Evolutionary conservation across 345 rosid genomes (phyloP).

Genomic region (Trapa incisa): DNA sequence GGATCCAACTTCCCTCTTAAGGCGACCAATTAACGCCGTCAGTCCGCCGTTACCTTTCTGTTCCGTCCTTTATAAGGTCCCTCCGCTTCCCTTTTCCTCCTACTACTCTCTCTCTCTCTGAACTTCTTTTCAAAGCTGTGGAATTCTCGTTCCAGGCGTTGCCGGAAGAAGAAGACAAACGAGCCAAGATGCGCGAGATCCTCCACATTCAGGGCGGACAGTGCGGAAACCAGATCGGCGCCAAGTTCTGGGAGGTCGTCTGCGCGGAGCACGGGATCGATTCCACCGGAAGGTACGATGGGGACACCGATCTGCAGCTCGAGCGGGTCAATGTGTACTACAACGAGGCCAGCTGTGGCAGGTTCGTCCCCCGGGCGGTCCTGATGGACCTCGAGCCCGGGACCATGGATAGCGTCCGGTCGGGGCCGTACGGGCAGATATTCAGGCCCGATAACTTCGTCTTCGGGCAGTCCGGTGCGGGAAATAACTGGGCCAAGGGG

Average conservation of each 20-base stretch:
- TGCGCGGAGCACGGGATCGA: constrained; percentile 78
- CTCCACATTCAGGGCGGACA: constrained; percentile 73
- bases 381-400: constrained; percentile 79
- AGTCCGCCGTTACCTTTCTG: constrained; percentile 4
- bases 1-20: constrained; percentile 4
- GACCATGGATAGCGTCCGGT: constrained; percentile 68
- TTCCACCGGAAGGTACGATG: constrained; percentile 61
- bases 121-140: constrained; percentile 3
- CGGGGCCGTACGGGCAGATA: constrained; percentile 64
- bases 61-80: background rate
- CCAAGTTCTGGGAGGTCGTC: constrained; percentile 75
- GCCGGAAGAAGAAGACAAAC: constrained; percentile 7
- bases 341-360: constrained; percentile 68
- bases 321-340: constrained; percentile 70
- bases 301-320: constrained; percentile 49
- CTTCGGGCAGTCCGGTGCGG: constrained; percentile 74
- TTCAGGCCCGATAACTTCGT: constrained; percentile 68
- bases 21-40: constrained; percentile 1
- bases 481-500: constrained; percentile 84
- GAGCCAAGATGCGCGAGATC: constrained; percentile 52
- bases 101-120: background rate
- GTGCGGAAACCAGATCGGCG: constrained; percentile 73
- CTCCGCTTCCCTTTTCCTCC: background rate
- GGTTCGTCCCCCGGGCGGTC: constrained; percentile 65
- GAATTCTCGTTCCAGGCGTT: background rate